Base-by-base conservation (phyloP, 1,284 basidiomycete species). In the Puccinia horiana region DNA sequence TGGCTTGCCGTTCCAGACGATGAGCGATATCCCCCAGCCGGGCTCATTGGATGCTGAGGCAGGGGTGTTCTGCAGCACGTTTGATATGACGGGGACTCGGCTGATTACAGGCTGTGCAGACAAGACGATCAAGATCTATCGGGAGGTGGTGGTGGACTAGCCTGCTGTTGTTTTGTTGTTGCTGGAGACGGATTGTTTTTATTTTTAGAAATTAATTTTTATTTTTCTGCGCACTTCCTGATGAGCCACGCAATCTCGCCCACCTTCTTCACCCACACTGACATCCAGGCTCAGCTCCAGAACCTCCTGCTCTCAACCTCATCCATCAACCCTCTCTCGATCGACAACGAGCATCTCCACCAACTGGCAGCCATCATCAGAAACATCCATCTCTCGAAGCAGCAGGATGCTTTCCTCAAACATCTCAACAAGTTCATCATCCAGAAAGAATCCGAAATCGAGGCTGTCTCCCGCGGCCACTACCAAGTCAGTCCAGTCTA, bases 1-100 rank as follows among this genome's bases (percentile, higher is more conserved):
- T 0, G 96, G 96, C 18, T 92, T 93, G 47, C 93, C 96, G 6
- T 99, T 98, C 90, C 96, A 98, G 87, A 92, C 93, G 83, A 88
- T 95, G 87, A 93, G 95, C 79, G 96, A 98, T 86, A 91, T 96
- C 18, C 95, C 96, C 0, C 97, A 99, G 87, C 96, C 96, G 0
- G 97, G 96, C 29, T 97, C 94, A 56, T 90, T 99, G 49, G 96
- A 99, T 86, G 96, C 96, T 0, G 96, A 99, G 87, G 92, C 96
- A 35, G 93, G 96, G 84, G 85, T 89, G 84, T 89, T 98, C 89
- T 97, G 94, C 87, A 98, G 95, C 23, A 94, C 95, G 5, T 99
- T 98, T 88, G 96, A 98, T 87, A 90, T 92, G 87, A 98, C 96
- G 0, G 97, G 96, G 2, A 96, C 95, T 47, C 90, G 97, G 69